Base-by-base conservation (phyloP, 108 stramenopile genomes). In the Skeletonema costatum region DNA sequence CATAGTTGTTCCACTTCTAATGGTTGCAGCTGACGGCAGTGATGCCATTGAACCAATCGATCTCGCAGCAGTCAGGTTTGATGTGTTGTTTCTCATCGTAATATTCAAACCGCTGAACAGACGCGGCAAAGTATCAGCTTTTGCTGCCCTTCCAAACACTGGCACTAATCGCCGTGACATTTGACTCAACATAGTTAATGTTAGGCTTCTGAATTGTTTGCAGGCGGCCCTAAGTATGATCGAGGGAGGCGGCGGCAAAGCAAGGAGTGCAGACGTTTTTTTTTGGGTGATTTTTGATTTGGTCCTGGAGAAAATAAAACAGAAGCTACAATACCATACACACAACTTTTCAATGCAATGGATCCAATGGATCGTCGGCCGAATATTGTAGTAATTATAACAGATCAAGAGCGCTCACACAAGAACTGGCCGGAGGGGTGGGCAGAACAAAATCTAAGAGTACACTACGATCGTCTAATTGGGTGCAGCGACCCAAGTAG, bases 331-430 rank as follows among this genome's bases (percentile, higher is more conserved):
- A n/a, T n/a, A n/a, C 25, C 25, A 25, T 0, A 25, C 25, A 25
- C 25, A 36, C 36, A 36, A 36, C 36, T 8, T 8, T 36, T 6
- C 5, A 9, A 5, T 36, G 36, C 4, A 36, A 36, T 36, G 36
- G 3, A 4, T 36, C n/a, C 4, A 36, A 36, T 36, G 36, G 60
- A 12, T 32, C 60, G 60, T 32, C 60, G 68, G 41, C 88, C 88
- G 4, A 89, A 89, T 46, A 68, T 89, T 6, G 65, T 89, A 32
- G 60, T 89, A 33, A 85, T 89, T 31, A 77, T 89, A 5, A 85
- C 88, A n/a, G 88, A 89, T 69, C 88, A 89, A 74, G 86, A 89
- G 48, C 84, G 88, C 36, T 76, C 84, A 72, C 41, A 83, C 80
- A 71, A 64, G 46, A 71, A 87, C 84, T 86, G 81, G 76, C 74